Evolutionary conservation across 139 green algal genomes (phyloP).

Genomic region (Picochlorum sp.): DNA sequence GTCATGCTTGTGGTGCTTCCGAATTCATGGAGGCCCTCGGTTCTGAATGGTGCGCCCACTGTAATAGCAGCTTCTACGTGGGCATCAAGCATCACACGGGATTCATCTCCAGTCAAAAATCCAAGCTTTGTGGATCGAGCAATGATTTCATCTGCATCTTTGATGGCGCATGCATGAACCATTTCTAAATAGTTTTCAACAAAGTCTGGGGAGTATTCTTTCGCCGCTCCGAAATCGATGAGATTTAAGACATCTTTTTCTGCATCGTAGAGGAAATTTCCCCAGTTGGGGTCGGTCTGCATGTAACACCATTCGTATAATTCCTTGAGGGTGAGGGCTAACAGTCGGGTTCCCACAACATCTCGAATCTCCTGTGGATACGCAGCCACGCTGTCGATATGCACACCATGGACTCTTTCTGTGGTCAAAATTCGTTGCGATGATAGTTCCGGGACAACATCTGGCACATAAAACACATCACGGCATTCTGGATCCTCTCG

Average conservation of each 20-base stretch:
- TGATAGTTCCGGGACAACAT: slow-evolving; percentile 61
- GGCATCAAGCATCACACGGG: slow-evolving; percentile 76
- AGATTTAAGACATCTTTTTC: slow-evolving; percentile 55
- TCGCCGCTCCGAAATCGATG: slow-evolving; percentile 90
- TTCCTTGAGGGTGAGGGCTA: slow-evolving; percentile 80
- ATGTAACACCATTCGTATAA: slow-evolving; percentile 92
- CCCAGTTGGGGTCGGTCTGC: slow-evolving; percentile 92
- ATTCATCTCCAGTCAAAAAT: slow-evolving; percentile 89
- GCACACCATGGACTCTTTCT: slow-evolving; percentile 68
- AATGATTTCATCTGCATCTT: slow-evolving; percentile 60
- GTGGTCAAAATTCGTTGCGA: slow-evolving; percentile 63
- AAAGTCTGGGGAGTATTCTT: slow-evolving; percentile 58
- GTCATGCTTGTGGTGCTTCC: slow-evolving; percentile 38
- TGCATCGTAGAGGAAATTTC: slow-evolving; percentile 96
- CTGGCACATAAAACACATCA: slow-evolving; percentile 61
- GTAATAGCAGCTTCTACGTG: slow-evolving; percentile 83
- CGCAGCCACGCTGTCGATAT: slow-evolving; percentile 69
- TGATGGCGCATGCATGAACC: slow-evolving; percentile 78
- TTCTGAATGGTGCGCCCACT: slow-evolving; percentile 81
- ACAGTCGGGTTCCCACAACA: slow-evolving; percentile 64
- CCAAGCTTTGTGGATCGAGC: slow-evolving; percentile 61
- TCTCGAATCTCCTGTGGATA: slow-evolving; percentile 68
- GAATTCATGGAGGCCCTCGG: slow-evolving; percentile 73
- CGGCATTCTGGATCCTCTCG: slow-evolving; percentile 25
- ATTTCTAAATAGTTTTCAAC: slow-evolving; percentile 84